Evolutionary conservation across 257 asterid species (phyloP), one percentile per base, ranked within the genome.

Genomic region (Eustoma russellianum): DNA sequence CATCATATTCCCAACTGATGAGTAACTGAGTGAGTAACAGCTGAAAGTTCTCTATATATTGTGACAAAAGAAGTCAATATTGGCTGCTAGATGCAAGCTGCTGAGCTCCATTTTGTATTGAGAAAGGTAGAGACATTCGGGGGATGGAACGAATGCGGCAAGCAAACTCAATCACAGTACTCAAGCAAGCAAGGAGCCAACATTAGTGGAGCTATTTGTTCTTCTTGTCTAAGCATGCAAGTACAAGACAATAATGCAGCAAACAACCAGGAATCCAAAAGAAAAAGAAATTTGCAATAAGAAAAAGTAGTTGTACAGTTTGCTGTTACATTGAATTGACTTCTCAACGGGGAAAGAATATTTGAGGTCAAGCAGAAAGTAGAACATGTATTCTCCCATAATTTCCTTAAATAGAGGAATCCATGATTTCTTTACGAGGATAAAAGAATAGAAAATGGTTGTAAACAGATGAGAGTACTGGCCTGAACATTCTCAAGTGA

Each of bases 361-460:
- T 11, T 56, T 24, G 40, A 15, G 62, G 68, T 41, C 68, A 55
- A 56, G 57, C 28, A 7, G 55, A 48, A 41, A 40, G 41, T 40
- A 13, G 19, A 19, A 10, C 28, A 14, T 41, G 12, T 14, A 48
- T 30, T 10, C 43, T 35, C 34, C 10, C 33, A 24, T 24, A 24
- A 24, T 45, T 41, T 17, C 59, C 68, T 56, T 7, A 13, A 5
- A 54, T 10, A 46, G 45, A 33, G 56, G 51, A 56, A 58, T 66
- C 64, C 61, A 50, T 58, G 53, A 49, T 48, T 41, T 53, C 56
- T 45, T 53, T 34, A 50, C 46, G 59, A 30, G 50, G 74, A 65
- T 57, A 46, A 59, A 75, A 75, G 67, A 56, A 70, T 60, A 57
- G 52, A 35, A 33, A 67, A 66, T 51, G 57, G 51, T 50, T 56